Percentiles rank a stretch among this genome's conserved stretches.
Conservation (phyloP, 2,329 filamentous ascomycete species). For the Blastomyces parvus region DNA sequence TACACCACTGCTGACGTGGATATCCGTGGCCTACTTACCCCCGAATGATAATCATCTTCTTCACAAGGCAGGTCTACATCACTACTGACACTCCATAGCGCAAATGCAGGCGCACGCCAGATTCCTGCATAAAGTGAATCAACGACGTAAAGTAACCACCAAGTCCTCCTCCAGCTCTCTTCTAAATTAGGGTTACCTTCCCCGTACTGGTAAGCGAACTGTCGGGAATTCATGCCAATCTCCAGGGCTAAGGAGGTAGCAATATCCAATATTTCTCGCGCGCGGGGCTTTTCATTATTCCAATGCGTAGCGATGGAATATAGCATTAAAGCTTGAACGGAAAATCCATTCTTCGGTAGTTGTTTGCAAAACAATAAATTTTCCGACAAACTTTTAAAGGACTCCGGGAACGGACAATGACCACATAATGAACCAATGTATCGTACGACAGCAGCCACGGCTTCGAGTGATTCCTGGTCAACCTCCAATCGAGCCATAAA, state of each 20-base stretch:
- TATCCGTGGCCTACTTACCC: constrained; percentile 17
- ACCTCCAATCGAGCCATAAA: constrained; percentile 10
- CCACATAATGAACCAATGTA: constrained; percentile 22
- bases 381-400: constrained; percentile 16
- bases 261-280: constrained; percentile 10
- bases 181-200: constrained; percentile 31
- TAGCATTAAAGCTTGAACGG: constrained; percentile 22
- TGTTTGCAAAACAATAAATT: constrained; percentile 11
- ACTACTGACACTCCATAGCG: constrained; percentile 16
- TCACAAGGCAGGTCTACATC: constrained; percentile 28
- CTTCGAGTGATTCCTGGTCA: constrained; percentile 13
- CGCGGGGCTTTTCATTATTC: constrained; percentile 12
- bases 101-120: constrained; percentile 18
- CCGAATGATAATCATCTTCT: constrained; percentile 23
- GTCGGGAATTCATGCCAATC: constrained; percentile 20
- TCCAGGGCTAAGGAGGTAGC: constrained; percentile 11
- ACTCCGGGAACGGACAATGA: constrained; percentile 12
- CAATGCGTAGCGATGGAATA: constrained; percentile 19
- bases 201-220: constrained; percentile 43
- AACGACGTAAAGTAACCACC: constrained; percentile 48
- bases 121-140: constrained; percentile 69
- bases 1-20: neutral
- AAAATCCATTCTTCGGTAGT: constrained; percentile 10
- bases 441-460: constrained; percentile 23
- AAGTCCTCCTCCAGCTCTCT: constrained; percentile 41